Evolutionary conservation across 2,329 filamentous ascomycete genomes (phyloP), one percentile per base, ranked within the genome.

Genomic region (Colletotrichum eremochloae): DNA sequence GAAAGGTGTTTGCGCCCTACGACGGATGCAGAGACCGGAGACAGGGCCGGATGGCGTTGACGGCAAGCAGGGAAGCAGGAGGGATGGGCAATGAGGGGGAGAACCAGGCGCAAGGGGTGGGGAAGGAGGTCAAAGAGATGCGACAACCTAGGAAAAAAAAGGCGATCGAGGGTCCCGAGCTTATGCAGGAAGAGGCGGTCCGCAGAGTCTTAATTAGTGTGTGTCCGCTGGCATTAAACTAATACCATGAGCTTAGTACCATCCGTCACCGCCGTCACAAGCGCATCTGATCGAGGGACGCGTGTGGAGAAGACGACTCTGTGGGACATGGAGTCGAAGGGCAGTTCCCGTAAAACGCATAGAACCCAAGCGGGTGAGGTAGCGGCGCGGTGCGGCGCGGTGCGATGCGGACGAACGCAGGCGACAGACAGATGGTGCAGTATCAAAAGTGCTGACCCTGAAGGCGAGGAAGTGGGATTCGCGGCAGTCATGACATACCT

Each of bases 151-250:
- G 24, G 24, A 24, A 24, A 14, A 18, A 63, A 36, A 63, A 20
- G 61, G 48, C 58, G 46, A 68, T 67, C 40, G 44, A 61, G 48
- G 38, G 65, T 46, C 66, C 60, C 63, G 64, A 53, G 66, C 60
- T 72, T 69, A 72, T 72, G 70, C 70, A 72, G 66, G 60, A 69
- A 64, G 61, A 72, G 55, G 46, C 66, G 70, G 66, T 64, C 66
- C 60, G 70, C 61, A 61, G 60, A 38, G 42, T 72, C 66, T 53
- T 46, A n/a, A 46, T 46, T 65, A 64, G 70, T 72, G 66, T 55
- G 31, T 50, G 61, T 61, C 55, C 55, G 60, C 53, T 52, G 55
- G 18, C 44, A 63, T 40, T 8, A n/a, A 1, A 11, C 44, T 14
- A 24, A 50, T 50, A 55, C 52, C 24, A 12, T 36, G 15, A 33